Base-by-base conservation (phyloP, 768 basidiomycete genomes). In the Trametes meyenii region DNA sequence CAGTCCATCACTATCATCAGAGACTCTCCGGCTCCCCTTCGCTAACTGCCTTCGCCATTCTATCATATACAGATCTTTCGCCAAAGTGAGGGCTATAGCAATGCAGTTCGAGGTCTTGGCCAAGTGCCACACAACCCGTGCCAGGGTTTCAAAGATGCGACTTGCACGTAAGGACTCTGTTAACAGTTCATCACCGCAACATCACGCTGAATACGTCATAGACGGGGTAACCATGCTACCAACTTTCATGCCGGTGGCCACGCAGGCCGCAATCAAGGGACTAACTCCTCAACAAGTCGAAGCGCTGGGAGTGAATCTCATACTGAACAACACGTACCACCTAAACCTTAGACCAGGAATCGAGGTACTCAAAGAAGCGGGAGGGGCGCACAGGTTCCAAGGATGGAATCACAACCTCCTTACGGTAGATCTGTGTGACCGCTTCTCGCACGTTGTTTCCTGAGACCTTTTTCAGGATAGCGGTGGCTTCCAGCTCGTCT, bases 231-330 rank as follows among this genome's bases (percentile, higher is more conserved):
- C 92, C 1, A 85, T 89, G 80, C 77, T 94, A 19, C 93, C 93
- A 1, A 92, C 93, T 0, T 96, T 96, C 68, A 96, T 95, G 94
- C 94, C 93, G 3, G 92, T 95, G 10, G 93, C 92, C 2, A 96
- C 94, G 4, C 94, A 96, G 71, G 92, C 89, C 17, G 90, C 93
- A 6, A 92, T 96, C 70, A 96, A 96, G 74, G 92, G 93, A 3
- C 76, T 96, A n/a, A 93, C 92, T 5, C 75, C 91, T 19, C 88
- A 91, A 61, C 91, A 95, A 74, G 85, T 90, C 40, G 90, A 94
- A 71, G 79, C 86, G 2, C 80, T 94, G 1, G 92, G 92, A 1
- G 81, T 94, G 46, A 90, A 89, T 0, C 80, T 96, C 58, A 89
- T 94, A 40, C 78, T 96, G 52, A 95, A 95, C 72, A 95, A 95